A percentile compares a stretch with the other conserved stretches of the same genome.
Conservation (phyloP, 305 asterid genomes). For the Fraxinus platypoda region DNA sequence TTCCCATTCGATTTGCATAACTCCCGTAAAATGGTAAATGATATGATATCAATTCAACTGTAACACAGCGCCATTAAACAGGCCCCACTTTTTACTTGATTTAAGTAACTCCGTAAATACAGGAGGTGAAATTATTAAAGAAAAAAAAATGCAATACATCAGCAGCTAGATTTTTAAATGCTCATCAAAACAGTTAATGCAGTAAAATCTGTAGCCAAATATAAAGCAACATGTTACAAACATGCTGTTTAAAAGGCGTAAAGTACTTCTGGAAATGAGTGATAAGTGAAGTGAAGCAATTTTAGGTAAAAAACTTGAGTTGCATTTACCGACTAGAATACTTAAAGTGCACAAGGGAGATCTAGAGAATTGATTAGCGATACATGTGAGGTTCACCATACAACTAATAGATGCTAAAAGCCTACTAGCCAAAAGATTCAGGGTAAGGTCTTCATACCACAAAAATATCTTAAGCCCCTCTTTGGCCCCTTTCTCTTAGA, state of each 20-base stretch:
- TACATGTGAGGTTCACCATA: neutral
- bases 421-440: neutral
- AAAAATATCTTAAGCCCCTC: neutral
- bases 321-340: neutral
- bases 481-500: neutral
- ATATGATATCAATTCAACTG: neutral
- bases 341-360: neutral
- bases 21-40: neutral
- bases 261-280: constrained; percentile 2
- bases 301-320: neutral
- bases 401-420: neutral
- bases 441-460: neutral
- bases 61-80: neutral
- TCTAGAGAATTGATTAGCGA: neutral
- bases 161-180: neutral
- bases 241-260: neutral
- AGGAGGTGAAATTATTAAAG: neutral
- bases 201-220: neutral
- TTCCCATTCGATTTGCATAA: neutral
- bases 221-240: neutral
- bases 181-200: neutral
- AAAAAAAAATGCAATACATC: neutral
- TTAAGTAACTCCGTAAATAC: neutral
- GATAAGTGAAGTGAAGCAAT: neutral
- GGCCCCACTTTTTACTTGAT: neutral